Conservation (phyloP, 768 basidiomycete species). For the Agrocybe praecox region DNA sequence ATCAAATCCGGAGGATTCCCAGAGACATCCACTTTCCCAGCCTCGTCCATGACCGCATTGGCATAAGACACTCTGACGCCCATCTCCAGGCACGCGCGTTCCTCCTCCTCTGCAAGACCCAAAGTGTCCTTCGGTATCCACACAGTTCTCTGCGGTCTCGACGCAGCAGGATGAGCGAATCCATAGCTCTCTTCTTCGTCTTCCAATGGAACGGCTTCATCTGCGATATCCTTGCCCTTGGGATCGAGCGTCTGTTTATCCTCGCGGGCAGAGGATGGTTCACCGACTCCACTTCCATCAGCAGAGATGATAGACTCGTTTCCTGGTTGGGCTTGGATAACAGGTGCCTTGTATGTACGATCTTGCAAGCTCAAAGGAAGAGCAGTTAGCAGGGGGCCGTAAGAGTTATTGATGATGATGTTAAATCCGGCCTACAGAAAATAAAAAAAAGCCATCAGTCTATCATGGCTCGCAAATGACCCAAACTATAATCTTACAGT, state of each 20-base stretch:
- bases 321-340: slow-evolving; percentile 13
- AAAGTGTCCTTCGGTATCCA: slow-evolving; percentile 84
- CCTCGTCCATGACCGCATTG: slow-evolving; percentile 30
- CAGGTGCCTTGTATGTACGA: slow-evolving; percentile 47
- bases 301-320: not conserved
- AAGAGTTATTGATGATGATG: slow-evolving; percentile 74
- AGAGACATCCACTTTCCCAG: slow-evolving; percentile 38
- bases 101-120: slow-evolving; percentile 61
- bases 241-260: slow-evolving; percentile 8
- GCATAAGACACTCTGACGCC: slow-evolving; percentile 49
- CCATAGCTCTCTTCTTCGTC: slow-evolving; percentile 52
- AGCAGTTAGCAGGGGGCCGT: slow-evolving; percentile 71
- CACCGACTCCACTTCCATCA: not conserved
- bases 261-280: slow-evolving; percentile 2
- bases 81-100: slow-evolving; percentile 60
- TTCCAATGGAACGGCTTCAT: slow-evolving; percentile 19
- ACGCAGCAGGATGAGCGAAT: slow-evolving; percentile 87
- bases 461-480: not conserved
- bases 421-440: slow-evolving; percentile 66
- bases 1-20: slow-evolving; percentile 38
- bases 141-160: slow-evolving; percentile 70
- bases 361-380: slow-evolving; percentile 82
- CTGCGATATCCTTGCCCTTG: slow-evolving; percentile 2
- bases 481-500: slow-evolving; percentile 57
- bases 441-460: not conserved